Base-by-base conservation (phyloP, 495 filamentous ascomycete genomes). In the Clohesyomyces aquaticus region DNA sequence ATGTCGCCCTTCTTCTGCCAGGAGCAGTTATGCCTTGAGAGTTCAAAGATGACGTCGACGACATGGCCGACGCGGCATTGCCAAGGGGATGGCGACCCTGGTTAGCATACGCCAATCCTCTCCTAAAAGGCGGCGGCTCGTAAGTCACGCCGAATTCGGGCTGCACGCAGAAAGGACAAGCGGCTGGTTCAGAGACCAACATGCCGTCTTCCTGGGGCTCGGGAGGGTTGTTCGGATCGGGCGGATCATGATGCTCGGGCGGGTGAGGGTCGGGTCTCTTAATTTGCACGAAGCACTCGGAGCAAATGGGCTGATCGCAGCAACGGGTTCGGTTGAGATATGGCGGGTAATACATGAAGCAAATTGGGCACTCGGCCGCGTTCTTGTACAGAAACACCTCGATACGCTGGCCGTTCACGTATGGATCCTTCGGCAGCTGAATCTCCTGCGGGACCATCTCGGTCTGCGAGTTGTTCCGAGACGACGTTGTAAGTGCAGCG, bases 271-370 rank as follows among this genome's bases (percentile, higher is more conserved):
- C 94, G 9, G 93, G 91, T 23, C 94, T 85, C 78, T 96, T 98
- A 73, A 98, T 98, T 73, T 98, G 94, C 9, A 98, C 95, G 69
- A 98, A 98, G 73, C 94, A 98, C 77, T 98, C 94, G 48, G 94
- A 98, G 78, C 94, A 98, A 59, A 98, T 98, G 4, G 91, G 82
- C 72, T 98, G 94, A 70, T 96, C 93, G 74, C 94, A 98, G 72
- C 94, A 98, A 66, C 94, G 80, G 1, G 94, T 98, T 49, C 88
- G 89, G 73, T 98, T 98, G n/a, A 98, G 79, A 72, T 95, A 96
- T 1, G 93, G 93, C 2, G 94, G 94, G 68, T 96, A 98, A 72
- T 91, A 93, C 25, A 98, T 77, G 73, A 97, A 95, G 78, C 94
- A 98, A 55, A 98, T 96, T 21, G 95, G 93, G 72, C 94, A 98